Percentiles rank a stretch among this genome's conserved stretches.
Conservation (phyloP, 2,329 filamentous ascomycete genomes). For the Domatiomyces globalis region DNA sequence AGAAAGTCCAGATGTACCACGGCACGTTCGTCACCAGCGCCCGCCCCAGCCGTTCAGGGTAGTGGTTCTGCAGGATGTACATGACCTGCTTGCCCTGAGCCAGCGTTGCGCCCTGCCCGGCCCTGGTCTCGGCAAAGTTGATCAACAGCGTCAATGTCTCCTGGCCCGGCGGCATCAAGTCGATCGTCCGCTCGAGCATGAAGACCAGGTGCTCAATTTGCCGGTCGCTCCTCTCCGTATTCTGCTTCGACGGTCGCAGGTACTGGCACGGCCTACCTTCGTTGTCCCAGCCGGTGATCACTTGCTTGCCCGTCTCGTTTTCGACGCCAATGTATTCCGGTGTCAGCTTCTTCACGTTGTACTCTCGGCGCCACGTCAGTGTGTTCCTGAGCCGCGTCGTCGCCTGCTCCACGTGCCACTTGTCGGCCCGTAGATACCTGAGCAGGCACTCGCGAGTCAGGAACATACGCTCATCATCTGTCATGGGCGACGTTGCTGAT, state of each 20-base stretch:
- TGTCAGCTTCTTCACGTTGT: constrained; percentile 59
- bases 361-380: constrained; percentile 78
- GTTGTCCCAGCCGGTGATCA: constrained; percentile 76
- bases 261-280: constrained; percentile 79
- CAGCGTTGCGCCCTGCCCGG: constrained; percentile 61
- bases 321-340: constrained; percentile 81
- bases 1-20: constrained; percentile 84
- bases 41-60: constrained; percentile 78
- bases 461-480: constrained; percentile 73
- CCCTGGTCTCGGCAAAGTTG: constrained; percentile 73
- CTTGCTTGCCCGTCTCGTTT: constrained; percentile 93
- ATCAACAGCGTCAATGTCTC: constrained; percentile 79
- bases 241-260: constrained; percentile 77
- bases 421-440: constrained; percentile 83
- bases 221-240: constrained; percentile 71
- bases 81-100: constrained; percentile 70
- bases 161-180: constrained; percentile 73
- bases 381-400: constrained; percentile 68
- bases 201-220: constrained; percentile 91
- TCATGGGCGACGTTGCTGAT: constrained; percentile 48
- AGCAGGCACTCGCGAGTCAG: constrained; percentile 83
- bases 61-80: constrained; percentile 85
- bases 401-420: constrained; percentile 67
- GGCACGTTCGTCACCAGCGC: constrained; percentile 87
- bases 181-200: constrained; percentile 83